Base-by-base conservation (phyloP, 2,329 filamentous ascomycete genomes). In the Aspergillus pseudonomiae region DNA sequence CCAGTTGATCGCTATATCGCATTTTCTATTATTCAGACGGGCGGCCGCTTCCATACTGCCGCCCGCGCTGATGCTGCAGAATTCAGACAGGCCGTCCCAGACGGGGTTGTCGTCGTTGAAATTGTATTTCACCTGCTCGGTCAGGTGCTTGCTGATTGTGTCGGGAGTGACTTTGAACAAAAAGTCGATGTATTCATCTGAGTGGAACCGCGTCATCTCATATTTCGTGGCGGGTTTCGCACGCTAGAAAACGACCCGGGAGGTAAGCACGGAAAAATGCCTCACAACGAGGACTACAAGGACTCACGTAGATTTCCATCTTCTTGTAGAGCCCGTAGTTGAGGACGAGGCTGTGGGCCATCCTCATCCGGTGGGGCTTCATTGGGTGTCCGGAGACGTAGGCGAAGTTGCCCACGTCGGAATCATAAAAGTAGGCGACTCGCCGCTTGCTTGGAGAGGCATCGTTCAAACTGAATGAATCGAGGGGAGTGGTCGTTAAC, bases 351-450 rank as follows among this genome's bases (percentile, higher is more conserved):
- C 82, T 85, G 72, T 86, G 84, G 53, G 84, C 87, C 84, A 91
- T 88, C 69, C 89, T 83, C 79, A 91, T 90, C 67, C 88, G 82
- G 73, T 87, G 86, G 43, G 87, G 86, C 77, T 89, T 89, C 87
- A 89, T 89, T 32, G 88, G 86, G 78, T 88, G 87, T n/a, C 85
- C 86, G 12, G 86, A 84, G 62, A 96, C 93, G 75, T 98, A 98
- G 77, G 94, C 94, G 83, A 97, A 98, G 80, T 98, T 98, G 68
- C 94, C 94, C 75, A 98, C 95, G 80, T 98, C 94, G 3, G 92
- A 96, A 77, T 98, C 94, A 85, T 98, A 98, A 79, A 98, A 98
- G 82, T 98, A 98, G 61, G 94, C 94, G 63, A 98, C 92, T 75
- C 94, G 93, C 81, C 95, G 96, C 52, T 55, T 55, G n/a, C 52